phyloP scores from a whole-genome alignment of 192 early-diverging fungal species.

The Rhizoclosmatium sp. region DNA sequence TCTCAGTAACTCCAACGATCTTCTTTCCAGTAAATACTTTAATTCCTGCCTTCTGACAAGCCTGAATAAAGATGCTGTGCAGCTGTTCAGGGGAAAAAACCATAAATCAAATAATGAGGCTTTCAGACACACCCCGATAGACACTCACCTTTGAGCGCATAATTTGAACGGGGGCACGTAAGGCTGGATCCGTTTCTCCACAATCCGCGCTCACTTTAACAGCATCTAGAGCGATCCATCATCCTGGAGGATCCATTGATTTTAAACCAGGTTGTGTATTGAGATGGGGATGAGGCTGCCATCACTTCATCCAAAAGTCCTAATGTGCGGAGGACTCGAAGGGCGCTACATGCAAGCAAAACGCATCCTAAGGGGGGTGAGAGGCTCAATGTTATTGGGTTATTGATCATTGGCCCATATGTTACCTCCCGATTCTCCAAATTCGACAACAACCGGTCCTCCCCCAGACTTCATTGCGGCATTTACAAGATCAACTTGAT shows the following conservation, averaged over 20 bases:
- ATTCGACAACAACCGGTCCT: background rate
- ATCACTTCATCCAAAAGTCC: slow-evolving; percentile 31
- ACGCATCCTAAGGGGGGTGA: background rate
- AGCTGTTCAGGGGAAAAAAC: background rate
- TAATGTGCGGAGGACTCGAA: slow-evolving; percentile 24
- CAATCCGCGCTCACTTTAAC: background rate
- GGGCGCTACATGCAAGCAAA: slow-evolving; percentile 20
- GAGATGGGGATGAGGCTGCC: background rate
- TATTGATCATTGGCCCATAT: too few species aligned
- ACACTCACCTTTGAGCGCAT: slow-evolving; percentile 1
- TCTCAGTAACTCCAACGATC: slow-evolving; percentile 11
- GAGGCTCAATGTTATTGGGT: too few species aligned
- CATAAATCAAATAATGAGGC: background rate
- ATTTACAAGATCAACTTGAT: background rate
- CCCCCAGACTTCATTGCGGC: background rate
- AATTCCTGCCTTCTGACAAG: background rate
- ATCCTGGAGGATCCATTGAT: background rate
- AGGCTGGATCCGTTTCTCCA: background rate
- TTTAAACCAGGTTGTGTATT: background rate
- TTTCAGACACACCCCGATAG: too few species aligned
- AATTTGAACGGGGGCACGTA: background rate
- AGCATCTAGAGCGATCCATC: background rate
- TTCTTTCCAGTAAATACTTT: slow-evolving; percentile 5
- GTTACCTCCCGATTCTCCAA: slow-evolving; percentile 4
- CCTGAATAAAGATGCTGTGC: background rate